Percentiles rank a stretch among this genome's conserved stretches.
Conservation (phyloP, 345 rosid species). For the Syzygium jambos region DNA sequence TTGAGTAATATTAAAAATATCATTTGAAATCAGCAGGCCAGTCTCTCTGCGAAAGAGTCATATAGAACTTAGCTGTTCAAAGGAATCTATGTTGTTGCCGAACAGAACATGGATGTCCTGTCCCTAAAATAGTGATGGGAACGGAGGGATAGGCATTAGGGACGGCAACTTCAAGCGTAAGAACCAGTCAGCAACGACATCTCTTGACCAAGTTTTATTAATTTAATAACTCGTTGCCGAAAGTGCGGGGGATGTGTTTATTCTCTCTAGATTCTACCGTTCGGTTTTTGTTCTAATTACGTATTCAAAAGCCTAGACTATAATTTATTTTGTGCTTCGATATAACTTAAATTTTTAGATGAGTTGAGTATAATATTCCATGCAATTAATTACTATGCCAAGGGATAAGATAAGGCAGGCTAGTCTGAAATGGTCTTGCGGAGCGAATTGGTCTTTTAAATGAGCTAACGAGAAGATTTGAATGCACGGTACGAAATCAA, state of each 20-base stretch:
- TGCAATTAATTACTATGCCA: background rate
- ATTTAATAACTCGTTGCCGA: background rate
- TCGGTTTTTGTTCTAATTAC: background rate
- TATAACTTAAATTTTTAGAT: background rate
- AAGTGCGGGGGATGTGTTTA: background rate
- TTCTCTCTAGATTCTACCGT: background rate
- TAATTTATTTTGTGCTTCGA: background rate
- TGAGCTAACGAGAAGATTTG: background rate
- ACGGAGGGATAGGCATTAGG: background rate
- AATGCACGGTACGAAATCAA: background rate
- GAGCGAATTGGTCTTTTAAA: background rate
- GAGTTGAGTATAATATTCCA: background rate
- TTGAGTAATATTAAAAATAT: background rate
- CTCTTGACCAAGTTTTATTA: background rate
- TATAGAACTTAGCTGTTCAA: background rate
- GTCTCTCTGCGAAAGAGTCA: background rate
- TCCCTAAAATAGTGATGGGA: background rate
- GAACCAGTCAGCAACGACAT: background rate
- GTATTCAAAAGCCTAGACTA: background rate
- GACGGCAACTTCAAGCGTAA: background rate
- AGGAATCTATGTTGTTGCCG: background rate
- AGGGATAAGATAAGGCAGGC: background rate
- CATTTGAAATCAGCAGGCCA: background rate
- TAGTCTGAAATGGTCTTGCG: background rate
- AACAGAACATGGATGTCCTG: background rate